Base-by-base conservation (phyloP, 2,329 filamentous ascomycete species). In the Aspergillus nomiae region DNA sequence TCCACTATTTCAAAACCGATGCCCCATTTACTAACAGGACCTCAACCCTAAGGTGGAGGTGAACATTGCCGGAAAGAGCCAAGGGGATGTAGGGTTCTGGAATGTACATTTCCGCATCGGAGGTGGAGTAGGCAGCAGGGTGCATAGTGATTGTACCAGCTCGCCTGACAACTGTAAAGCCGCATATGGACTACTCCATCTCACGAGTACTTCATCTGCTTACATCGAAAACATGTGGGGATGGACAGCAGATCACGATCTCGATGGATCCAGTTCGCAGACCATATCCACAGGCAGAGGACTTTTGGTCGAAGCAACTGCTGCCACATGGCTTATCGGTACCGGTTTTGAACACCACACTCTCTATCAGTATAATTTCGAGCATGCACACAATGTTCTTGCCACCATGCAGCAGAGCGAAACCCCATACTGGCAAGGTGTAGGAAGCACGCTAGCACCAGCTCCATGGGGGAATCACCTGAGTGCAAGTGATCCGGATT, bases 201-300 rank as follows among this genome's bases (percentile, higher is more conserved):
- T 87, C 11, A 81, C 80, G 0, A 63, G 72, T 9, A 75, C 74
- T 0, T 80, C 80, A 0, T 80, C 80, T 0, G 80, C 80, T 9
- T 86, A 86, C 66, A 78, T 86, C 54, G 85, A 87, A 69, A 85
- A 86, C 69, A 74, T 82, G 63, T 81, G 81, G 81, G 73, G 78
- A 26, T 84, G 81, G 81, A 82, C 78, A 19, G 78, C 80, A 16
- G 69, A 83, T 65, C 82, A 84, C 73, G 81, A 82, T 63, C 76
- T 87, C 19, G 77, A 82, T 55, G 82, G 82, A 12, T 61, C 61
- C 21, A 66, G 69, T 12, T 61, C 51, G 7, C 66, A 69, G 10
- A 69, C 73, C 50, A 79, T 79, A 59, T 69, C 74, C 41, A 74
- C 75, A 14, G 79, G 75, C 34, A 79, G 82, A 12, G 79, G 78